Conservation (phyloP, 2,329 filamentous ascomycete genomes). For the Trichophyton simii region DNA sequence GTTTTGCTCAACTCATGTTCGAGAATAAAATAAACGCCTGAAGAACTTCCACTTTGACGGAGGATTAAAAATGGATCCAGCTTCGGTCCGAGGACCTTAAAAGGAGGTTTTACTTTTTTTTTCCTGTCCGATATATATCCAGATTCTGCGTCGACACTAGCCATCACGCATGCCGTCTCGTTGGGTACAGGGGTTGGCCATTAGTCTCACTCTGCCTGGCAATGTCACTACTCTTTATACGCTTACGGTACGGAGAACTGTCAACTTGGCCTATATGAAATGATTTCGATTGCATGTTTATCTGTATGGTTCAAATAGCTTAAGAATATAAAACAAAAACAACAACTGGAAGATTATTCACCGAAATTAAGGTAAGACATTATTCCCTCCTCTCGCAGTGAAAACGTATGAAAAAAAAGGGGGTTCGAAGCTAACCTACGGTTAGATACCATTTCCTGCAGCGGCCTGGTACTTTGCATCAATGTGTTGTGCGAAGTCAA, state of each 20-base stretch:
- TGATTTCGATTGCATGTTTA: background rate
- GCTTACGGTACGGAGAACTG: background rate
- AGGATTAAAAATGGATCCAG: background rate
- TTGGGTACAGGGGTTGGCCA: background rate
- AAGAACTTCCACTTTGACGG: background rate
- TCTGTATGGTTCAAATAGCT: background rate
- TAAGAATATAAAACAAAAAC: background rate
- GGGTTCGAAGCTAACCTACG: background rate
- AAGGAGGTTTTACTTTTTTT: background rate
- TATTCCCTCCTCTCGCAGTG: background rate
- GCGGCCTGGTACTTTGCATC: background rate
- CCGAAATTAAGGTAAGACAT: background rate
- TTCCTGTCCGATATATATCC: background rate
- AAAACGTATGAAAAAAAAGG: background rate
- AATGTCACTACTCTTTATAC: background rate
- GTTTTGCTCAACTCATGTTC: background rate
- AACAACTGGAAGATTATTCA: background rate
- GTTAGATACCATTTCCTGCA: background rate
- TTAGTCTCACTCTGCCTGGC: background rate
- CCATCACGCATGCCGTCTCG: background rate
- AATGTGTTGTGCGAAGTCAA: background rate
- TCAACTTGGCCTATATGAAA: background rate
- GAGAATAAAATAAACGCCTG: background rate
- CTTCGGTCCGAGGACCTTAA: background rate
- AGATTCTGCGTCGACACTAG: background rate